phyloP scores from a whole-genome alignment of 2,329 filamentous ascomycete genomes.

The Fusarium sarcochroum region DNA sequence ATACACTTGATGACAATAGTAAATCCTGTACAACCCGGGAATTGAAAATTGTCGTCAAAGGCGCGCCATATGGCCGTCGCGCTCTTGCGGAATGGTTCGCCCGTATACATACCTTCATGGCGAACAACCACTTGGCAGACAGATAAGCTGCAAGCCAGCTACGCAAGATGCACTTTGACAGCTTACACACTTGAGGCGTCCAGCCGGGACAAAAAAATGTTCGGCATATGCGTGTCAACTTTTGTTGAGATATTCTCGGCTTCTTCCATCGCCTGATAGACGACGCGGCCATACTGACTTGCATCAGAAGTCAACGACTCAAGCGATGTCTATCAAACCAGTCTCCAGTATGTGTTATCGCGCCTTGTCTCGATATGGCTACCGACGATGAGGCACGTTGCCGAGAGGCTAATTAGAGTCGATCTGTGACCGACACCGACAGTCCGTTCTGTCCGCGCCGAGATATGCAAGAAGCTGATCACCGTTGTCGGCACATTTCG shows the following conservation, averaged over 20 bases:
- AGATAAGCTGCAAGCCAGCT: constrained; percentile 12
- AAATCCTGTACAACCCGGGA: constrained; percentile 21
- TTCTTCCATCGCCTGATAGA: constrained; percentile 12
- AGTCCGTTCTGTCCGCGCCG: constrained; percentile 10
- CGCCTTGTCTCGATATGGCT: constrained; percentile 18
- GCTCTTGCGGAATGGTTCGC: constrained; percentile 29
- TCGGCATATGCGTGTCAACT: background rate
- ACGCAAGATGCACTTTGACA: background rate
- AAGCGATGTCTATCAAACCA: constrained; percentile 7
- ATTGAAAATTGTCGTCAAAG: constrained; percentile 10
- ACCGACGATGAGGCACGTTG: constrained; percentile 25
- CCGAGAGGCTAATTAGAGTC: constrained; percentile 14
- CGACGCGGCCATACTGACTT: constrained; percentile 24
- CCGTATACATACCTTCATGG: constrained; percentile 6
- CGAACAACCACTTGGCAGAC: constrained; percentile 2
- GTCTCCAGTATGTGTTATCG: constrained; percentile 15
- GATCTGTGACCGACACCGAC: constrained; percentile 15
- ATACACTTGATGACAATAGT: background rate
- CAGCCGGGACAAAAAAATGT: constrained; percentile 6
- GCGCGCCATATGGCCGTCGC: constrained; percentile 9
- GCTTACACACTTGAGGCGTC: background rate
- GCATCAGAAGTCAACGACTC: constrained; percentile 4
- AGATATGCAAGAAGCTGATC: constrained; percentile 24
- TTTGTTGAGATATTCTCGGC: constrained; percentile 2
- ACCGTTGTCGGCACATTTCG: background rate